Conservation (phyloP, 164 flowering plant genomes). For the Magnolia officinalis region DNA sequence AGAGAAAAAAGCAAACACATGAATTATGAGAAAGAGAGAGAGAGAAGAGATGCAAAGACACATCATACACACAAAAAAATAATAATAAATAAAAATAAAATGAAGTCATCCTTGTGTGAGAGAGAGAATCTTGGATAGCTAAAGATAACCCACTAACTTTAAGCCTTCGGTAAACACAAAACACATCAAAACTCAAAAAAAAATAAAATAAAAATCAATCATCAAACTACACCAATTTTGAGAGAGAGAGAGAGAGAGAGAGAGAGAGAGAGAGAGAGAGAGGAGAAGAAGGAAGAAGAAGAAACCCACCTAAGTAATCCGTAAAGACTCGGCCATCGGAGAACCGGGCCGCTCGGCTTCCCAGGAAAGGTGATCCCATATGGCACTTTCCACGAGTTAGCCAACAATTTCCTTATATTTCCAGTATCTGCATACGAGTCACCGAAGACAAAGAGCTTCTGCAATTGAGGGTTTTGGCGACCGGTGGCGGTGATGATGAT, state of each 20-base stretch:
- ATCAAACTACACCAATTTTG: too few relatives aligned
- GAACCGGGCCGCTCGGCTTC: constrained; percentile 59
- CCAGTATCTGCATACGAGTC: constrained; percentile 80
- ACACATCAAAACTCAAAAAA: too few relatives aligned
- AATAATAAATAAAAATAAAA: too few relatives aligned
- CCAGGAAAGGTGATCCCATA: constrained; percentile 72
- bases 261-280: too few relatives aligned
- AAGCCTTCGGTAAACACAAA: too few relatives aligned
- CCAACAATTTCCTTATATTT: constrained; percentile 20
- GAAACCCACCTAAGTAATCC: constrained; percentile 49
- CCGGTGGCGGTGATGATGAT: not conserved
- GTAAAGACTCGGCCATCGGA: constrained; percentile 72
- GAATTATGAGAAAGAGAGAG: not conserved
- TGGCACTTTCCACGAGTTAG: constrained; percentile 51
- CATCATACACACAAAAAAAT: too few relatives aligned
- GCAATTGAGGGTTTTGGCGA: not conserved
- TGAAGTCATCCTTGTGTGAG: too few relatives aligned
- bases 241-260: not conserved
- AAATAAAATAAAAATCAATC: too few relatives aligned
- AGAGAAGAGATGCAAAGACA: too few relatives aligned
- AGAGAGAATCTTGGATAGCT: too few relatives aligned
- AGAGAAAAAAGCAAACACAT: not conserved
- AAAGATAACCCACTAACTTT: too few relatives aligned
- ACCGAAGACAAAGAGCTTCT: constrained; percentile 61
- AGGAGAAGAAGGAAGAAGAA: not conserved